Percentiles rank a stretch among this genome's conserved stretches.
These are phyloP conservation scores for Chrysanthemum seticuspe DNA, from an alignment of 129 eudicot species.

Conservation along the genomic window DNA sequence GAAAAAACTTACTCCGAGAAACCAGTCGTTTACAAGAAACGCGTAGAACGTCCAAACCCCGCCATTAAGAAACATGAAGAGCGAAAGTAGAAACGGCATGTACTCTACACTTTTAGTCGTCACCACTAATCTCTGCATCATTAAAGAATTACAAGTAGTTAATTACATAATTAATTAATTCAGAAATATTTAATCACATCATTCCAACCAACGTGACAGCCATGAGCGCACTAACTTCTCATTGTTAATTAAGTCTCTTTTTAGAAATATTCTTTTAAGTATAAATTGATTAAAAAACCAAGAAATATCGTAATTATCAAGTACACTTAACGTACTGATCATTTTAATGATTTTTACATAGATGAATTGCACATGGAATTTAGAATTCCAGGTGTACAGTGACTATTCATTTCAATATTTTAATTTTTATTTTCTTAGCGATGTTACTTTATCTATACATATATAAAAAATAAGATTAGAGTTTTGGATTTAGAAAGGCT, in stretches of 20 bases:
- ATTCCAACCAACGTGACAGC: not conserved
- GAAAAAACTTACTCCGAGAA: slow-evolving; percentile 42
- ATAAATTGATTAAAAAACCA: not conserved
- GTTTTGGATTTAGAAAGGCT: too few relatives aligned
- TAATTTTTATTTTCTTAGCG: too few relatives aligned
- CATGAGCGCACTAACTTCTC: not conserved
- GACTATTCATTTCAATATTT: too few relatives aligned
- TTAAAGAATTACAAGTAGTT: not conserved
- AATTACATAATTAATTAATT: not conserved
- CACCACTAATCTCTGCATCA: slow-evolving; percentile 60
- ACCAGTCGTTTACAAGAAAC: slow-evolving; percentile 50
- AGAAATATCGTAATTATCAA: not conserved
- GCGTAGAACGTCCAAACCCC: slow-evolving; percentile 81
- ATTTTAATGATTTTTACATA: too few relatives aligned
- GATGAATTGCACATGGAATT: too few relatives aligned
- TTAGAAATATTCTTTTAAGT: not conserved
- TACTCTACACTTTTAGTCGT: slow-evolving; percentile 66
- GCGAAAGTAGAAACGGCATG: slow-evolving; percentile 70
- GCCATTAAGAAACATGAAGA: slow-evolving; percentile 59
- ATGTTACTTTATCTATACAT: too few relatives aligned
- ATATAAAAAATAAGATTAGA: too few relatives aligned
- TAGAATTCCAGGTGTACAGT: too few relatives aligned
- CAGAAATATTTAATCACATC: not conserved
- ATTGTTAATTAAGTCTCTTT: not conserved
- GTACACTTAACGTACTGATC: too few relatives aligned